Evolutionary conservation across 331 rosid species (phyloP).

Genomic region (Malus hybrid): DNA sequence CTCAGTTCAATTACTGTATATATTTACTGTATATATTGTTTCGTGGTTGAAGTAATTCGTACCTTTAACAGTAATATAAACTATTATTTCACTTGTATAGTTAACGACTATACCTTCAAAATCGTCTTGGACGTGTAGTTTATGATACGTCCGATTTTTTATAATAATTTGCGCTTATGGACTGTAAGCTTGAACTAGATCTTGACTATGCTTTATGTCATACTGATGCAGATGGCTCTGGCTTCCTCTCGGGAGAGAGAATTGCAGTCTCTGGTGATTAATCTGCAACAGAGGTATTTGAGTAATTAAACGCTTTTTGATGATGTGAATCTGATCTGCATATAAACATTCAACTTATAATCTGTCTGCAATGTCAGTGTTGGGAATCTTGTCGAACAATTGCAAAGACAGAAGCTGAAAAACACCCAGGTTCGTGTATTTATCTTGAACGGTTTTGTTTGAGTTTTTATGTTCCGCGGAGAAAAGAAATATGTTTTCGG

Average conservation of each 20-base stretch:
- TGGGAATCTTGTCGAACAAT: slow-evolving; percentile 62
- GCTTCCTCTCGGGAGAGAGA: slow-evolving; percentile 59
- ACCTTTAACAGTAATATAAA: too few relatives aligned
- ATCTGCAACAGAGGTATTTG: slow-evolving; percentile 73
- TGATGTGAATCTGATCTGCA: neutral
- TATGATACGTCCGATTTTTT: too few relatives aligned
- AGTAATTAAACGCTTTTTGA: slow-evolving; percentile 4
- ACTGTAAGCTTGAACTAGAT: neutral
- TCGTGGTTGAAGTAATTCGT: neutral
- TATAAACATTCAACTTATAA: neutral
- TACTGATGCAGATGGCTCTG: slow-evolving; percentile 39
- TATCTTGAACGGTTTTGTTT: neutral
- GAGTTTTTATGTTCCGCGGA: neutral
- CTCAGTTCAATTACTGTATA: neutral
- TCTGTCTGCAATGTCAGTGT: slow-evolving; percentile 43
- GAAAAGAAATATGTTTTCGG: neutral
- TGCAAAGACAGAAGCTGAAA: slow-evolving; percentile 75
- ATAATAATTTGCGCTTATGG: neutral
- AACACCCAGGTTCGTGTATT: slow-evolving; percentile 61
- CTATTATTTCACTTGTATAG: too few relatives aligned
- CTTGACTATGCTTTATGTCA: neutral
- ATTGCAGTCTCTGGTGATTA: slow-evolving; percentile 47
- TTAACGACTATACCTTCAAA: too few relatives aligned
- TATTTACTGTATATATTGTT: neutral
- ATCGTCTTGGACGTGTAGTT: too few relatives aligned